Evolutionary conservation across 2,329 filamentous ascomycete species (phyloP).

Genomic region (Aureobasidium uvarum): DNA sequence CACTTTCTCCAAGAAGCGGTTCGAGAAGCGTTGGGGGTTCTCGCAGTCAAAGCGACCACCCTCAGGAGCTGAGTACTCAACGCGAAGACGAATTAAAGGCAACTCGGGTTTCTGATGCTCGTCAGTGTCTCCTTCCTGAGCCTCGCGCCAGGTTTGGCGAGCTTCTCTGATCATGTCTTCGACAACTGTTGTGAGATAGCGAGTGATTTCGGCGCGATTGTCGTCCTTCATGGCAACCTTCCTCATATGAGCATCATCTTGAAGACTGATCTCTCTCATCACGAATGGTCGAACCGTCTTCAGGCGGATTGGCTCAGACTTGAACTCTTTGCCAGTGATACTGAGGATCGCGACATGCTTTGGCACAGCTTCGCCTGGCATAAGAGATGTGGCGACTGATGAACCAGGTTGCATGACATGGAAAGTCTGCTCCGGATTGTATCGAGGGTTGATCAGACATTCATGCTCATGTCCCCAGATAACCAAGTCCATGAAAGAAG

Average conservation of each 20-base stretch:
- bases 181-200: conserved; percentile 72
- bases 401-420: conserved; percentile 97
- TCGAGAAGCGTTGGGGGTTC: conserved; percentile 94
- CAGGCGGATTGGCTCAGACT: conserved; percentile 74
- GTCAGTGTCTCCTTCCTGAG: conserved; percentile 64
- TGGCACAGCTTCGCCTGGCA: conserved; percentile 82
- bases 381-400: conserved; percentile 88
- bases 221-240: conserved; percentile 76
- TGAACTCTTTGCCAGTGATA: conserved; percentile 79
- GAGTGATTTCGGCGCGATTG: conserved; percentile 77
- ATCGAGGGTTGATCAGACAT: conserved; percentile 79
- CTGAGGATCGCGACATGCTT: conserved; percentile 89
- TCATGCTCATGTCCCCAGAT: conserved; percentile 99
- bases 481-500: conserved; percentile 85
- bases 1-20: conserved; percentile 83
- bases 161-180: conserved; percentile 86
- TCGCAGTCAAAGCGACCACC: conserved; percentile 86
- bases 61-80: conserved; percentile 83
- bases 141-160: conserved; percentile 72
- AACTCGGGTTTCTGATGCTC: conserved; percentile 65
- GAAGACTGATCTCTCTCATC: conserved; percentile 75
- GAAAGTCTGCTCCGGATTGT: conserved; percentile 85
- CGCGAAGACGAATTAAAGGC: conserved; percentile 82
- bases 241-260: conserved; percentile 72
- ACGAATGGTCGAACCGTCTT: conserved; percentile 90